Evolutionary conservation across 2,329 filamentous ascomycete species (phyloP), one percentile per base, ranked within the genome.

Genomic region (Hypoxylon sp.): DNA sequence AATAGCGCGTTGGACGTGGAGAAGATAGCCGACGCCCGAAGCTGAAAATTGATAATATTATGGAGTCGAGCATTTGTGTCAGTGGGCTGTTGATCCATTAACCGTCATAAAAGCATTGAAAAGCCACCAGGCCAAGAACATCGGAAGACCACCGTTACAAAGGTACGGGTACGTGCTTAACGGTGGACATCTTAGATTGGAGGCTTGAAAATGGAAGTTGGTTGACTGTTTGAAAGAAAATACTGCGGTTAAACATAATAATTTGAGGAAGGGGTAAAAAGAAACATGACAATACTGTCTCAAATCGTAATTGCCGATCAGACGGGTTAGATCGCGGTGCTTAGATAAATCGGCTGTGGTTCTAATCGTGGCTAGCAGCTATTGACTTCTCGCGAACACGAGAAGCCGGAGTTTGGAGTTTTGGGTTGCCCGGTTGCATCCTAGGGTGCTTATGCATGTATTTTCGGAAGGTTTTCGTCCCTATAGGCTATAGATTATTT

Each of bases 11-110:
- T 51, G 28, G 10, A 52, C 32, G 30, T 63, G 56, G 59, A 50
- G 34, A 66, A 45, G 46, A 56, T 67, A 60, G 21, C 51, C 41
- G 51, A 69, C 17, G 48, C 52, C 34, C 55, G 57, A 60, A 56
- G 45, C 23, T 56, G 32, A 60, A 59, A 60, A 50, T 48, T 48
- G 45, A 52, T 21, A 56, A 63, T 63, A 32, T 51, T 63, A 23
- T 50, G 45, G 36, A 53, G 30, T 34, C 5, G 45, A 34, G 38
- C 19, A 55, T 62, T 65, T 41, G 48, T 23, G 49, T 62, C 43
- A 58, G 23, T 34, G 30, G 52, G 17, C 28, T 34, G 28, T 56
- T 38, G 51, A 52, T 61, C 46, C 19, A 41, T 62, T 19, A 51
- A 50, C 34, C 25, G 17, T 36, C 25, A 14, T 28, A 50, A n/a